Percentiles rank a stretch among this genome's conserved stretches.
Evolutionary conservation across 352 stramenopile genomes (phyloP).

Genomic region (Phytopythium kandeliae): DNA sequence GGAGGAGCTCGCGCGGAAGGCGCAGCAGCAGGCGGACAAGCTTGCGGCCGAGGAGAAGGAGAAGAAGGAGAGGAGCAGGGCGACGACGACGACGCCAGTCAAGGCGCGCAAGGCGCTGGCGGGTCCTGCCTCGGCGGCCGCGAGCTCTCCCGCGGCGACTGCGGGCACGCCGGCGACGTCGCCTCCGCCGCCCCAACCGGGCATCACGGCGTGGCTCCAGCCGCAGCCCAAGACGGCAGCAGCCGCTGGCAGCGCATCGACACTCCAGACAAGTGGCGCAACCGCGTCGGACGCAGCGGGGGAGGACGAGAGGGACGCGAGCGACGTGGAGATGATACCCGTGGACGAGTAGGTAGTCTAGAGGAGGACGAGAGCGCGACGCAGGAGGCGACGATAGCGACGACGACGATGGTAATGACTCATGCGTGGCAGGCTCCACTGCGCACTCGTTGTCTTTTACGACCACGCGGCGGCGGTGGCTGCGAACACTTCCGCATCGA

Average conservation of each 20-base stretch:
- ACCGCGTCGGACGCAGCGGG: not conserved
- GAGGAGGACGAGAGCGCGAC: not conserved
- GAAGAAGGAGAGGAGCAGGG: constrained; percentile 11
- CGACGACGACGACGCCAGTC: not conserved
- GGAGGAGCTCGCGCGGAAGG: constrained; percentile 13
- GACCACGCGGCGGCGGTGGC: too few relatives aligned
- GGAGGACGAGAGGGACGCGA: not conserved
- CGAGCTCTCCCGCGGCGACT: not conserved
- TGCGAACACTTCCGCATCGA: too few relatives aligned
- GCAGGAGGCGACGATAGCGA: not conserved
- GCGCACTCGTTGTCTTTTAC: too few relatives aligned
- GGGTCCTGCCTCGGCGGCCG: not conserved
- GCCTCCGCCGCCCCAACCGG: constrained; percentile 13
- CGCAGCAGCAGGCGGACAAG: constrained; percentile 17
- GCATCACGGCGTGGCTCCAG: constrained; percentile 31
- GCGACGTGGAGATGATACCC: constrained; percentile 5
- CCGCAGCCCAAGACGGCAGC: not conserved
- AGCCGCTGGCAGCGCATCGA: not conserved
- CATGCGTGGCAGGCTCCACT: too few relatives aligned
- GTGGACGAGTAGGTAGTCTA: constrained; percentile 1
- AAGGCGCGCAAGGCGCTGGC: constrained; percentile 5
- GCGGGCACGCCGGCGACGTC: not conserved
- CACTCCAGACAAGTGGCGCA: not conserved
- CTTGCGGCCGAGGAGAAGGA: constrained; percentile 17
- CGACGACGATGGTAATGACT: not conserved